Base-by-base conservation (phyloP, 306 rosid species). In the Rosa lucieae region DNA sequence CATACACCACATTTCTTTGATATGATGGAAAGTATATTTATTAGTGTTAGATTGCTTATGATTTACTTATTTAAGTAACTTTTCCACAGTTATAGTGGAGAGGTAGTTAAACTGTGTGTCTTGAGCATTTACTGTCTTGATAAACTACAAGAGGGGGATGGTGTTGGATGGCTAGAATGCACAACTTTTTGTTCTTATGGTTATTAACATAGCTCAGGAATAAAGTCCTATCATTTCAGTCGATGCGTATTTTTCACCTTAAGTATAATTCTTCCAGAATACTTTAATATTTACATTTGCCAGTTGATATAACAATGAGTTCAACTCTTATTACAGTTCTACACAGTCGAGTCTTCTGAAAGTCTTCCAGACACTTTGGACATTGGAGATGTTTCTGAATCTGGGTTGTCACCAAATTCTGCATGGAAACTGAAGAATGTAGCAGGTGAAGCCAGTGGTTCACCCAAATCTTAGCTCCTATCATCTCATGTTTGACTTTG, bases 301-400 rank as follows among this genome's bases (percentile, higher is more conserved):
- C 8, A 58, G 62, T 67, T 9, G 55, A 39, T 76, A 55, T 29
- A 18, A 78, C 10, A 53, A 32, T 76, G 52, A 20, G 59, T 40
- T 59, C 46, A 46, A 40, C 51, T 74, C 67, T 65, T 63, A 23
- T 67, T 77, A 12, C 89, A 94, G 98, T 44, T 79, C 47, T 88
- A 84, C 13, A 83, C 75, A 26, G 85, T 56, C 40, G 94, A 81
- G 63, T 58, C 87, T 77, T 83, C 90, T 72, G 92, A 85, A 82
- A 84, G 73, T 81, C 99, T 93, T 73, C 98, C 99, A 15, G 98
- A 93, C 44, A 82, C 91, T 20, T 82, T 93, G 88, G 97, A 90
- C 75, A 90, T 91, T n/a, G 96, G 96, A 10, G 98, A 96, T 84
- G 92, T 88, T 75, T 89, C 96, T 26, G 96, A 91, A 82, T 82